Evolutionary conservation across 1,284 basidiomycete genomes (phyloP).

Genomic region (Apiotrichum brassicae): DNA sequence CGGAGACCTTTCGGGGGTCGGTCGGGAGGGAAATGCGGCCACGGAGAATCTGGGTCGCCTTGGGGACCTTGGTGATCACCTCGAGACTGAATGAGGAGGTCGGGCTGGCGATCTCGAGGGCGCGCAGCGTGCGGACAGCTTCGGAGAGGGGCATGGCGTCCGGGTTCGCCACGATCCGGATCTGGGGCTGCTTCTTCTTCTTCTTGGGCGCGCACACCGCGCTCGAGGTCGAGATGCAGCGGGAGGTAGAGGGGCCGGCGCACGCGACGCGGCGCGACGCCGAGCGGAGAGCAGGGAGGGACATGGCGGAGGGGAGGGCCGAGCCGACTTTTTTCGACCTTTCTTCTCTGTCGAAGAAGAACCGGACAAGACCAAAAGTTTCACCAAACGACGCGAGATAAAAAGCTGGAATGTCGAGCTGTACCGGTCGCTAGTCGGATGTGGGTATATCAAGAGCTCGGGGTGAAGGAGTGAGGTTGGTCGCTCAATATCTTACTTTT

Average conservation of each 20-base stretch:
- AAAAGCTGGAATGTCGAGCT: too few relatives aligned
- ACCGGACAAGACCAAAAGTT: too few relatives aligned
- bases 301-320: conserved; percentile 1
- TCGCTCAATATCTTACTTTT: too few relatives aligned
- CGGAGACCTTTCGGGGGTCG: conserved; percentile 61
- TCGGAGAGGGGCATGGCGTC: conserved; percentile 34
- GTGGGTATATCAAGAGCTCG: too few relatives aligned
- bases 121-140: conserved; percentile 43
- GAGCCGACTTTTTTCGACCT: neutral
- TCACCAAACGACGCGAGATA: too few relatives aligned
- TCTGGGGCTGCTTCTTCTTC: neutral
- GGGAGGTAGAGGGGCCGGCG: conserved; percentile 6
- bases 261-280: neutral
- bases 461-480: too few relatives aligned
- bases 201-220: conserved; percentile 1
- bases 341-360: too few relatives aligned
- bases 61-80: conserved; percentile 67
- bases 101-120: conserved; percentile 70
- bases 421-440: too few relatives aligned
- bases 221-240: neutral
- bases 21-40: conserved; percentile 65
- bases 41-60: conserved; percentile 62
- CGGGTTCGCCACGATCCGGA: conserved; percentile 14
- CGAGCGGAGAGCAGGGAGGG: conserved; percentile 8
- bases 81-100: conserved; percentile 70